These are phyloP conservation scores for Fusarium agapanthi DNA, from an alignment of 2,329 filamentous ascomycete genomes.

Conservation along the genomic window DNA sequence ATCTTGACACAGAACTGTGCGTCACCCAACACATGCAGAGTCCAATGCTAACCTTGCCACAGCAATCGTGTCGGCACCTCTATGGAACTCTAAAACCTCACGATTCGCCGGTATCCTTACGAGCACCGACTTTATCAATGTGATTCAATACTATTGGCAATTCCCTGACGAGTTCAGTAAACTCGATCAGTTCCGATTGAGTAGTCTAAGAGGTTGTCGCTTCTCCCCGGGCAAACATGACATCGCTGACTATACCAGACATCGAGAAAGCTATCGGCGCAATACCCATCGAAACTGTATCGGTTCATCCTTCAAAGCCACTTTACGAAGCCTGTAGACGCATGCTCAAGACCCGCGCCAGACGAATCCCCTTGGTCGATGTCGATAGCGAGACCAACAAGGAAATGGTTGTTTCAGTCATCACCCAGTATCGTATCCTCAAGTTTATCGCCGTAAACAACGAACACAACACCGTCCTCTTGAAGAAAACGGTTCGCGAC, in stretches of 20 bases:
- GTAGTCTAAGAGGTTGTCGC: constrained; percentile 80
- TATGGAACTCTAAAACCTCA: constrained; percentile 95
- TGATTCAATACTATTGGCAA: constrained; percentile 99
- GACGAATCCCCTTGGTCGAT: constrained; percentile 92
- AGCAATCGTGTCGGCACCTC: constrained; percentile 96
- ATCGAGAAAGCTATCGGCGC: constrained; percentile 96
- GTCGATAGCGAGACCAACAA: constrained; percentile 92
- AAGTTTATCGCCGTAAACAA: constrained; percentile 98
- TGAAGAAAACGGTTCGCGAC: constrained; percentile 87
- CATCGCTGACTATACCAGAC: constrained; percentile 62
- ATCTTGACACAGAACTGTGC: constrained; percentile 95
- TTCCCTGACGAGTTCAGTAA: constrained; percentile 89
- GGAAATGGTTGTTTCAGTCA: constrained; percentile 93
- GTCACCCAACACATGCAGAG: constrained; percentile 26
- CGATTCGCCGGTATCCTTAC: constrained; percentile 95
- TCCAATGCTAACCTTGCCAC: constrained; percentile 20
- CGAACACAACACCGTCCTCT: constrained; percentile 82
- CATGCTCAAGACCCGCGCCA: constrained; percentile 93
- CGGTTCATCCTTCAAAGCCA: constrained; percentile 89
- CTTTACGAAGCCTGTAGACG: constrained; percentile 94
- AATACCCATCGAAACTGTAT: constrained; percentile 90
- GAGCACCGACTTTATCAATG: constrained; percentile 97
- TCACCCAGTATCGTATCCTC: constrained; percentile 97
- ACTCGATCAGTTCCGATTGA: constrained; percentile 92
- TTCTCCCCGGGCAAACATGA: not conserved